Evolutionary conservation across 2,329 filamentous ascomycete genomes (phyloP), one percentile per base, ranked within the genome.

Genomic region (Cadophora sp.): DNA sequence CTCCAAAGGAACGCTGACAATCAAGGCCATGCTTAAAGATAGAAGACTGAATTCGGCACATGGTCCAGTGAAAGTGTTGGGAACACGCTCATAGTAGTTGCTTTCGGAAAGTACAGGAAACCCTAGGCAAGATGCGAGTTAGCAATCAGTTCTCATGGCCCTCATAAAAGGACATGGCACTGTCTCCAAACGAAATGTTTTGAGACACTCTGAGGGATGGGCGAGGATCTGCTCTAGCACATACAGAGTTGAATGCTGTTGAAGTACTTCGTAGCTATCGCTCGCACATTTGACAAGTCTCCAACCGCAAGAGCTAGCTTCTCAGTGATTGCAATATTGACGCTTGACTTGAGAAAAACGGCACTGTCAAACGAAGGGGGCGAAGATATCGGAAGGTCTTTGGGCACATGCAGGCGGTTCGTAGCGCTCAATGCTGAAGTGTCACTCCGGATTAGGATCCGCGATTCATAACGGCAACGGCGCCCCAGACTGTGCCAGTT

Each of bases 101-200:
- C 27, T 36, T n/a, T 70, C 63, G 16, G 66, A 66, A 27, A 71
- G 14, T 27, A 72, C 66, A n/a, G 69, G 67, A 60, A 70, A 69
- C 69, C 71, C 48, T 51, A 20, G 48, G 18, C 6, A 30, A 30
- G 3, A 9, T 27, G 22, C 6, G 22, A 14, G 48, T 51, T 13
- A 51, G 48, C 48, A 27, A 16, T 16, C 22, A 3, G 27, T 51
- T 30, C 22, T 16, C 27, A 24, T 30, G 16, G 48, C 30, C 48
- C 36, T 11, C 36, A 39, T 39, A 39, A 39, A 2, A 39, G 36
- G 6, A 39, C 36, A 39, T 39, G 36, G 11, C 2, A 6, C 11
- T 13, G 4, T 11, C 36, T 39, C 30, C 7, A 39, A 13, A 39
- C 8, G 36, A 9, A 39, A 39, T 39, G n/a, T 2, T 39, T 39